These are phyloP conservation scores for Saccharomyces cerevisiae DNA, from an alignment of 805 yeast species.

Conservation along the genomic window DNA sequence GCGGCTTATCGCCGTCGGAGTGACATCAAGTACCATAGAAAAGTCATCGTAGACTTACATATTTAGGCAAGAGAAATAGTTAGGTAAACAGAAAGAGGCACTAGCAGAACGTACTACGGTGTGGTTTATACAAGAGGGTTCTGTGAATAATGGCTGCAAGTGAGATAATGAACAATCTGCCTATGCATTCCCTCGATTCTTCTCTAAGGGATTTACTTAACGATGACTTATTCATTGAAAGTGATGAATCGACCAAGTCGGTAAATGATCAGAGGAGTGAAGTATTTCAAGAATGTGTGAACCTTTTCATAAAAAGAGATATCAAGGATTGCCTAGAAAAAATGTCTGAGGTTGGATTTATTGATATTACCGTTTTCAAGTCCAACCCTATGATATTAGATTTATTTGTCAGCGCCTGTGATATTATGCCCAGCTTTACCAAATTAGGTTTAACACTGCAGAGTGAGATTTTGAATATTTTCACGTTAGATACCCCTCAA, in stretches of 20 bases:
- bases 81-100: not conserved
- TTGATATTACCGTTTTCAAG: constrained; percentile 5
- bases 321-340: constrained; percentile 15
- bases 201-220: not conserved
- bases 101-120: not conserved
- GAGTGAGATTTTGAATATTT: constrained; percentile 1
- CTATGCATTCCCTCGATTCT: not conserved
- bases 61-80: not conserved
- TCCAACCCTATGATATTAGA: constrained; percentile 5
- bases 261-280: not conserved
- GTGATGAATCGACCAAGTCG: not conserved
- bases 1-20: not conserved
- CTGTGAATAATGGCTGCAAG: not conserved
- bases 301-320: constrained; percentile 18
- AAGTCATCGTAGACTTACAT: not conserved
- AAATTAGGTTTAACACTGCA: constrained; percentile 10
- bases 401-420: constrained; percentile 15
- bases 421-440: constrained; percentile 6
- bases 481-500: constrained; percentile 2
- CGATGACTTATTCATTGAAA: not conserved
- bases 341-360: constrained; percentile 13
- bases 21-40: not conserved
- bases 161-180: not conserved
- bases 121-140: not conserved
- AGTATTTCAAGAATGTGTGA: constrained; percentile 14